These are phyloP conservation scores for Iris macrosiphon DNA, from an alignment of 106 monocot species.

Conservation along the genomic window DNA sequence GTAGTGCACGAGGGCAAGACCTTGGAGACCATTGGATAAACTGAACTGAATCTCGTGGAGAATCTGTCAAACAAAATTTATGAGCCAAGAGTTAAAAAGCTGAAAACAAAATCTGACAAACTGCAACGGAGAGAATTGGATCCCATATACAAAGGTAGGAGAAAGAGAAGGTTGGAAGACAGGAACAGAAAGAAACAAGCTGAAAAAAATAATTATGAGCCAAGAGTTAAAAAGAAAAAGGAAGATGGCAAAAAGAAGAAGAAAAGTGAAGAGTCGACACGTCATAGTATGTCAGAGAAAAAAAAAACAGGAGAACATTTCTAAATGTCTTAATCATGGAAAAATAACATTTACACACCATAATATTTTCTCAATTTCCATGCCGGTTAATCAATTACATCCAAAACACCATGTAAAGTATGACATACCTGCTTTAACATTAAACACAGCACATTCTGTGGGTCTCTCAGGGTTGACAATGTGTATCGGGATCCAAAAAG, in stretches of 20 bases:
- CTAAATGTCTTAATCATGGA: too few relatives aligned
- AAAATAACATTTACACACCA: too few relatives aligned
- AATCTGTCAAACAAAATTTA: constrained; percentile 53
- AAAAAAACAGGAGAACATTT: constrained; percentile 1
- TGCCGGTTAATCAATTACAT: too few relatives aligned
- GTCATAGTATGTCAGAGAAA: constrained; percentile 1
- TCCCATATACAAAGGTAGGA: too few relatives aligned
- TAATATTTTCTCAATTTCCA: too few relatives aligned
- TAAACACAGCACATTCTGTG: constrained; percentile 96
- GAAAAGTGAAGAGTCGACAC: neutral
- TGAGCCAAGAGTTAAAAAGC: neutral
- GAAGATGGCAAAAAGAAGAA: neutral
- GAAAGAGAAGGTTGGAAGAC: too few relatives aligned
- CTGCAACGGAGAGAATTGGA: too few relatives aligned
- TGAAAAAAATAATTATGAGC: neutral
- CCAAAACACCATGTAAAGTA: too few relatives aligned
- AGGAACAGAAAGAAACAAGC: too few relatives aligned
- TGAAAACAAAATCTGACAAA: too few relatives aligned
- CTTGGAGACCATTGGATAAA: constrained; percentile 99
- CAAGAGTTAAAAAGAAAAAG: neutral
- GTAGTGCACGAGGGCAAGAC: constrained; percentile 84
- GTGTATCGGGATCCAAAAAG: constrained; percentile 99
- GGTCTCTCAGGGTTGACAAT: constrained; percentile 96
- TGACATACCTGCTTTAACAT: constrained; percentile 82
- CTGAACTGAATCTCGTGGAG: constrained; percentile 97